Base-by-base conservation (phyloP, 305 asterid genomes). In the Ilex paraguariensis region DNA sequence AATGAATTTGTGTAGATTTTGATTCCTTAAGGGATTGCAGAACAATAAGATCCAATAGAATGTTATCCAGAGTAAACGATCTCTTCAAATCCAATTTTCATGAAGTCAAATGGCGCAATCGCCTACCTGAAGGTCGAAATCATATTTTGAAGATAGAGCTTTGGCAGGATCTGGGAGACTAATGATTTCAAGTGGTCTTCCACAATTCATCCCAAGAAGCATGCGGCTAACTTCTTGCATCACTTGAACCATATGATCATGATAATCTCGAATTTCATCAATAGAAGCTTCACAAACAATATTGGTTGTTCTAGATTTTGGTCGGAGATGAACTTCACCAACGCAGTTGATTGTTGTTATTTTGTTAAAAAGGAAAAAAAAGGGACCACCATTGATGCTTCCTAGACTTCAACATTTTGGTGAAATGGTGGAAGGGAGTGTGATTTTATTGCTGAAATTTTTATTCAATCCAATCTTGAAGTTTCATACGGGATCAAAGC, bases 121-220 rank as follows among this genome's bases (percentile, higher is more conserved):
- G 53, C 53, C 14, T n/a, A 88, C 98, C 96, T 87, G 97, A 53
- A 91, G 87, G 77, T 91, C 98, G 79, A 91, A 91, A 59, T 72
- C 81, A 72, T 88, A 83, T 31, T 82, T 65, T 6, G 79, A 66
- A 62, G 96, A 82, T 15, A 88, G 87, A 50, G 83, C 65, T 59
- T 73, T 71, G 51, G 85, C 85, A 49, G 78, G 80, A 56, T 79
- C 84, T 0, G 87, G 82, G 54, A 91, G 71, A 53, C 71, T 16
- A 66, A 82, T 21, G 32, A 76, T 51, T 60, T 70, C 84, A 65
- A 88, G 84, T 46, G 85, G 54, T 71, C 61, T 79, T 67, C 95
- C 98, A 77, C 96, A 79, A 79, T 88, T 91, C 10, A 80, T 78
- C 74, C 98, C 98, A 49, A 79, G 62, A 64, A 91, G 87, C 70